A percentile compares a stretch with the other conserved stretches of the same genome.
Conservation (phyloP, 106 monocot genomes). For the Vanilla planifolia region DNA sequence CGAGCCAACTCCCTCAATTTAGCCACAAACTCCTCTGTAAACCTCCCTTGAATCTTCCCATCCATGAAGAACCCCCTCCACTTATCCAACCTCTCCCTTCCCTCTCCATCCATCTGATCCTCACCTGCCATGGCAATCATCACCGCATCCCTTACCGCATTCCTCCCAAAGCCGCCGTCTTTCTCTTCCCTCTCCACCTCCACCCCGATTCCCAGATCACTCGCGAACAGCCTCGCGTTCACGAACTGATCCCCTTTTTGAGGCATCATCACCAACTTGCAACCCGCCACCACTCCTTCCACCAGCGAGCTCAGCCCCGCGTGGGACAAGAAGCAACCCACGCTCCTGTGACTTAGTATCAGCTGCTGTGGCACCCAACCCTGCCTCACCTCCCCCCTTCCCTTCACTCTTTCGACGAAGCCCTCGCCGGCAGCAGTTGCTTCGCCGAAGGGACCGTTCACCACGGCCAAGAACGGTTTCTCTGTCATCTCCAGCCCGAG, state of each 20-base stretch:
- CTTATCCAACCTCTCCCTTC: constrained; percentile 6
- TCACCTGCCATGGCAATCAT: constrained; percentile 9
- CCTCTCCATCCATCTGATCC: background rate
- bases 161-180: constrained; percentile 23
- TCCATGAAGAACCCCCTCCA: constrained; percentile 24
- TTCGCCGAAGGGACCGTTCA: constrained; percentile 24
- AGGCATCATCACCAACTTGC: constrained; percentile 41
- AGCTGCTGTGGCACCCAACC: constrained; percentile 61
- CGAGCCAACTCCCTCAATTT: constrained; percentile 8
- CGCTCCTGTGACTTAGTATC: constrained; percentile 37
- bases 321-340: constrained; percentile 48
- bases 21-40: constrained; percentile 13
- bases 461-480: constrained; percentile 30
- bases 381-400: constrained; percentile 20
- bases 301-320: constrained; percentile 47
- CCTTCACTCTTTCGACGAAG: constrained; percentile 20
- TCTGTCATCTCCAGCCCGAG: constrained; percentile 37
- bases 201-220: constrained; percentile 33
- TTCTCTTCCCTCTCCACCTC: constrained; percentile 33
- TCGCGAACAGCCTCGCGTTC: constrained; percentile 29
- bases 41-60: constrained; percentile 8
- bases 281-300: constrained; percentile 32
- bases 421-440: constrained; percentile 17
- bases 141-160: constrained; percentile 31
- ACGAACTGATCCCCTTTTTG: constrained; percentile 44